Percentiles rank a stretch among this genome's conserved stretches.
Evolutionary conservation across 805 yeast species (phyloP).

Genomic region (Saccharomycopsis amapae): DNA sequence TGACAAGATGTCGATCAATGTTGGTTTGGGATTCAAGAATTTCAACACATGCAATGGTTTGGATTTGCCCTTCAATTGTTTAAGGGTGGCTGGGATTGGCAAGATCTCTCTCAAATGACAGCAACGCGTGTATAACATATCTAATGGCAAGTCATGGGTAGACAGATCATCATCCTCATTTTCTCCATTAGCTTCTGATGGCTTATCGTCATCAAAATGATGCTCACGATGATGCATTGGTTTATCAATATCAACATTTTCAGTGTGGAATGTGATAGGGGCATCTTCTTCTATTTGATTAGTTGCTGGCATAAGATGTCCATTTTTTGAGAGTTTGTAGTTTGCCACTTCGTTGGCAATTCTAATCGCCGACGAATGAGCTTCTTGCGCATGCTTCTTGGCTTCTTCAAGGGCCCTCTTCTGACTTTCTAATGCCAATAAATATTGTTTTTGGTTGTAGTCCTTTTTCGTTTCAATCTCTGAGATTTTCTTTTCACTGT

Average conservation of each 20-base stretch:
- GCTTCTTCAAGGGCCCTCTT: slow-evolving; percentile 50
- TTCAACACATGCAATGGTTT: slow-evolving; percentile 72
- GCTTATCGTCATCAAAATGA: slow-evolving; percentile 37
- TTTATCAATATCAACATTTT: slow-evolving; percentile 52
- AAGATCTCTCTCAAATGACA: slow-evolving; percentile 87
- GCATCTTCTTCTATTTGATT: slow-evolving; percentile 16
- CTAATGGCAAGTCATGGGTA: slow-evolving; percentile 36
- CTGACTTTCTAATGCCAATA: slow-evolving; percentile 53
- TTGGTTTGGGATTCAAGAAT: slow-evolving; percentile 79
- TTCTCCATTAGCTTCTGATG: slow-evolving; percentile 19
- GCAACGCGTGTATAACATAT: slow-evolving; percentile 80
- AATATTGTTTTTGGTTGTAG: slow-evolving; percentile 42
- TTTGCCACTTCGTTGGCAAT: slow-evolving; percentile 58
- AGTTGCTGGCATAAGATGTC: slow-evolving; percentile 22
- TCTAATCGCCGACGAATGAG: slow-evolving; percentile 62
- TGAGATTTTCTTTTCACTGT: slow-evolving; percentile 32
- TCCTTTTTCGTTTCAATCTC: slow-evolving; percentile 29
- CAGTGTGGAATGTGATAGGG: slow-evolving; percentile 20
- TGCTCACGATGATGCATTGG: slow-evolving; percentile 60
- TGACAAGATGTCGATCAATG: slow-evolving; percentile 78
- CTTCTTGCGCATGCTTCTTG: slow-evolving; percentile 67
- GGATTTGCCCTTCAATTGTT: slow-evolving; percentile 68
- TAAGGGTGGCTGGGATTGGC: slow-evolving; percentile 85
- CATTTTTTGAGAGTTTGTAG: slow-evolving; percentile 30
- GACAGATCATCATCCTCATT: slow-evolving; percentile 22